These are phyloP conservation scores for Chaetomium cochliodes DNA, from an alignment of 495 filamentous ascomycete genomes.

Conservation along the genomic window DNA sequence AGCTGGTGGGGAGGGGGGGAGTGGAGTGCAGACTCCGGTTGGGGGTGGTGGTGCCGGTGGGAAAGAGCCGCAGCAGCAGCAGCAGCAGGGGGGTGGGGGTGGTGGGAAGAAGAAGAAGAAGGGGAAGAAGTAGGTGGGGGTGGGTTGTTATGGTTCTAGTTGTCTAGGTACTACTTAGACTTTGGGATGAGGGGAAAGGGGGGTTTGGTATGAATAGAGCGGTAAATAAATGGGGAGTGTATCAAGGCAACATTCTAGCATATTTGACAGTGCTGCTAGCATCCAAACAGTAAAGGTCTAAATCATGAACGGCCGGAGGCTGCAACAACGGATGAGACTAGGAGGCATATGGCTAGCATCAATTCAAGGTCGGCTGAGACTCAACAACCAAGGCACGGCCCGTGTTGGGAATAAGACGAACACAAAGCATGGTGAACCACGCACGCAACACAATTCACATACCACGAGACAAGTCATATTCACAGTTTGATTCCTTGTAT, in stretches of 20 bases:
- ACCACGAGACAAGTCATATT: background rate
- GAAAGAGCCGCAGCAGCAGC: constrained; percentile 24
- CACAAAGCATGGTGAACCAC: no score
- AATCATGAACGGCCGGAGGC: background rate
- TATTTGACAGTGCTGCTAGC: background rate
- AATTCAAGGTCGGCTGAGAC: no score
- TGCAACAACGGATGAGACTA: background rate
- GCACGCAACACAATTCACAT: background rate
- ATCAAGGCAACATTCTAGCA: background rate
- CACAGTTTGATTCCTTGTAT: constrained; percentile 14
- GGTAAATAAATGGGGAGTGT: background rate
- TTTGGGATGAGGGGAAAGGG: background rate
- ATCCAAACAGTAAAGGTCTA: background rate
- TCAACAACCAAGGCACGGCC: no score
- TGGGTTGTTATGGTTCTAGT: background rate
- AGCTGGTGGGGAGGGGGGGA: constrained; percentile 25
- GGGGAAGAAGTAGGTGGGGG: constrained; percentile 48
- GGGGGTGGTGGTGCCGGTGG: background rate
- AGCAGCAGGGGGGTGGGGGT: constrained; percentile 25
- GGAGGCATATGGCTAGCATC: no score
- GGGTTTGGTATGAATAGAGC: background rate
- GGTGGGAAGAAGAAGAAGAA: constrained; percentile 57
- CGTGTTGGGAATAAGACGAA: no score
- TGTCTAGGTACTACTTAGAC: no score
- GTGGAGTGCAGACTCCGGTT: constrained; percentile 41